phyloP scores from a whole-genome alignment of 371 early-diverging fungal genomes.

The Mucor irregularis region DNA sequence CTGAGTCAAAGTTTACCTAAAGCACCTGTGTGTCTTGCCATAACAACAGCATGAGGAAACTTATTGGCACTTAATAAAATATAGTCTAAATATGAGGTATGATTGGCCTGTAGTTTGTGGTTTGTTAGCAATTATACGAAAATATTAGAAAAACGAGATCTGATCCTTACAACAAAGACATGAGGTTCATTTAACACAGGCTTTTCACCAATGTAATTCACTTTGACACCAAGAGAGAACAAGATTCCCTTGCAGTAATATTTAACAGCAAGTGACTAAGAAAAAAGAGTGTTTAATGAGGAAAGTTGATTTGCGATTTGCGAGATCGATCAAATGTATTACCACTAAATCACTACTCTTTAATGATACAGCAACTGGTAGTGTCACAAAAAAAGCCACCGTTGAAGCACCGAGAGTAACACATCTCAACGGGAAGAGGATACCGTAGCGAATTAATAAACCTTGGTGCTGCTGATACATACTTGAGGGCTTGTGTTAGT shows the following conservation, averaged over 20 bases:
- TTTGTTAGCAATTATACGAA: background rate
- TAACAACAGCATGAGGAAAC: constrained; percentile 78
- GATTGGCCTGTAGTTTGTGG: constrained; percentile 68
- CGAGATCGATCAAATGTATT: constrained; percentile 2
- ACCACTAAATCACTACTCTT: constrained; percentile 37
- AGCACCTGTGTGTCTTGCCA: constrained; percentile 63
- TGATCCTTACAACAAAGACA: constrained; percentile 58
- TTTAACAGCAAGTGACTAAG: constrained; percentile 52
- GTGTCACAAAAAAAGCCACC: constrained; percentile 32
- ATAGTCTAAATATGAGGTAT: constrained; percentile 85
- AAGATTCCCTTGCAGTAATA: constrained; percentile 66
- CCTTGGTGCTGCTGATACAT: constrained; percentile 23
- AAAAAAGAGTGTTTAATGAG: background rate
- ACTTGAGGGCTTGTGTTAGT: background rate
- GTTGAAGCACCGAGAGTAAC: constrained; percentile 28
- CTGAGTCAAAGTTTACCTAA: too few relatives aligned
- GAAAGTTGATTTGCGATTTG: background rate
- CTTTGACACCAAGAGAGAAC: constrained; percentile 56
- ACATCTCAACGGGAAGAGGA: constrained; percentile 36
- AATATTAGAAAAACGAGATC: background rate
- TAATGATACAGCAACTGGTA: constrained; percentile 36
- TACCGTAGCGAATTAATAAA: constrained; percentile 35
- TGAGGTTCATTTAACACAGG: constrained; percentile 59
- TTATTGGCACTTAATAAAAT: constrained; percentile 71
- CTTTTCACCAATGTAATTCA: constrained; percentile 68